Evolutionary conservation across 371 early-diverging fungal genomes (phyloP).

Genomic region (Circinella minor): DNA sequence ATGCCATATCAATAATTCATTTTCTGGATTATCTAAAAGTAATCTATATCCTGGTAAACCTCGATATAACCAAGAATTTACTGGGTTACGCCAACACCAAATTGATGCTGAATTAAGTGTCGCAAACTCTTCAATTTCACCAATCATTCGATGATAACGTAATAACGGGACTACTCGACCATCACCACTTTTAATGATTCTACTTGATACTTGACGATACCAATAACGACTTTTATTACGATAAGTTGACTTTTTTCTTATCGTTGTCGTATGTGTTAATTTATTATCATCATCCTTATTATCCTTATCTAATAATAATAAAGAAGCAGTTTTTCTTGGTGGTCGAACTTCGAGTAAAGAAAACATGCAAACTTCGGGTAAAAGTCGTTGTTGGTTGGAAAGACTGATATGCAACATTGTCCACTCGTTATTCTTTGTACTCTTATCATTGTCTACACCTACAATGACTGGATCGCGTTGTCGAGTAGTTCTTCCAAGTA

Average conservation of each 20-base stretch:
- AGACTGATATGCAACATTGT: slow-evolving; percentile 12
- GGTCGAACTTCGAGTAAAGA: slow-evolving; percentile 6
- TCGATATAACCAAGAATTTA: slow-evolving; percentile 13
- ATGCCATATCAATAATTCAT: slow-evolving; percentile 13
- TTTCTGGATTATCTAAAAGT: slow-evolving; percentile 10
- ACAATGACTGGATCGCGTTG: slow-evolving; percentile 15
- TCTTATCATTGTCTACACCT: slow-evolving; percentile 10
- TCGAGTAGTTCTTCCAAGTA: slow-evolving; percentile 6
- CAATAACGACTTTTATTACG: neutral
- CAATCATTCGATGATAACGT: slow-evolving; percentile 1
- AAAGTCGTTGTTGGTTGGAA: neutral
- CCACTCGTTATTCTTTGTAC: slow-evolving; percentile 7
- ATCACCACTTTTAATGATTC: neutral
- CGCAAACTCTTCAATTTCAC: slow-evolving; percentile 10
- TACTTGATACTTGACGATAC: neutral
- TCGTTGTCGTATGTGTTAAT: neutral
- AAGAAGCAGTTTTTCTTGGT: neutral
- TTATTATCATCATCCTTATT: too few relatives aligned
- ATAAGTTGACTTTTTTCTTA: neutral
- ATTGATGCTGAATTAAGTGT: slow-evolving; percentile 10
- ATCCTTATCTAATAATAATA: neutral
- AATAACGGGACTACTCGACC: slow-evolving; percentile 4
- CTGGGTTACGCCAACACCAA: slow-evolving; percentile 9
- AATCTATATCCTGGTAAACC: neutral
- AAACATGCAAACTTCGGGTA: slow-evolving; percentile 6